Base-by-base conservation (phyloP, 768 basidiomycete species). In the Xanthoconium purpureum region DNA sequence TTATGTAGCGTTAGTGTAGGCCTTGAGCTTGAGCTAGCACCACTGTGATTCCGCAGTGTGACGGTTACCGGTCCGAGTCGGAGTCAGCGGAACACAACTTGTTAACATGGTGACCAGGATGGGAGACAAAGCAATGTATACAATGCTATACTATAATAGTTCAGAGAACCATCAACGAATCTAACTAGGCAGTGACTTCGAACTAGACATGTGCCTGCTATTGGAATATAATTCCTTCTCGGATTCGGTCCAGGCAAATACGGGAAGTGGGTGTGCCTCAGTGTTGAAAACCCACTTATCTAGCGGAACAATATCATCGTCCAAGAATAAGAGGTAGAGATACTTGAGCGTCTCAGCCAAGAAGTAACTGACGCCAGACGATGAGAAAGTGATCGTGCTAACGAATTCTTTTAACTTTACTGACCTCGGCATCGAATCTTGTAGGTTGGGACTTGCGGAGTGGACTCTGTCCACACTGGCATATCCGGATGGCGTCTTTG, bases 251-350 rank as follows among this genome's bases (percentile, higher is more conserved):
- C 85, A 89, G 46, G 76, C 63, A 63, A 89, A 86, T 33, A 89
- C 76, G 10, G 88, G 88, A 17, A 91, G 75, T 12, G 91, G 88
- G 67, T 92, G 91, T 6, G 89, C 91, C 70, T 86, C 84, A 0
- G 84, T 86, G 59, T 84, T 86, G 57, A 84, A 83, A 6, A 85
- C 83, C 78, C 79, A 86, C 44, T 78, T 73, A 20, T 79, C 73
- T 37, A 83, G 70, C 5, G 80, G 75, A 42, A 89, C 59, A 4
- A 77, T 77, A 58, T 91, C 86, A 10, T 82, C 78, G 32, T 88
- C 79, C 51, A 75, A 74, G 69, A 89, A 91, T 66, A 88, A 69
- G 20, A 91, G 75, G 67, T 87, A 85, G 45, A 89, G 76, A 67
- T 91, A 90, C 72, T 89, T 89, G 53, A 89, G 73, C 59, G 83